phyloP scores from a whole-genome alignment of 371 early-diverging fungal species.

The Syncephalastrum racemosum region DNA sequence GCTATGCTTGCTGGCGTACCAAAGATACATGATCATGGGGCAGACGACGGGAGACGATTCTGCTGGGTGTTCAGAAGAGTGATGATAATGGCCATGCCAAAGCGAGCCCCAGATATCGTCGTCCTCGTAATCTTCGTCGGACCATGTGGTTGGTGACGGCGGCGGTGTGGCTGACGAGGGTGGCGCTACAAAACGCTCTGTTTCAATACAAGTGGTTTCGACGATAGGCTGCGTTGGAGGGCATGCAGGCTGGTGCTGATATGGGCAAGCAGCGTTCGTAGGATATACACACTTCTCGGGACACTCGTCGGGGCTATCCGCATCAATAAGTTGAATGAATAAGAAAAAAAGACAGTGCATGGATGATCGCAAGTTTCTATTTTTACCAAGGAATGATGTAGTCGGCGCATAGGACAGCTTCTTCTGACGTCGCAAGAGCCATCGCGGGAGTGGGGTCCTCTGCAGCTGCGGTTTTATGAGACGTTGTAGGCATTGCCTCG shows the following conservation, averaged over 20 bases:
- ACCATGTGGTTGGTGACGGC: background rate
- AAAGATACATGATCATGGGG: conserved; percentile 13
- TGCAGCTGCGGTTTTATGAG: background rate
- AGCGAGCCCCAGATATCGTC: background rate
- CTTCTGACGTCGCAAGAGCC: background rate
- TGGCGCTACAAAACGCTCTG: background rate
- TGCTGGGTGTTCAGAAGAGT: background rate
- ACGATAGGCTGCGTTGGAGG: conserved; percentile 3
- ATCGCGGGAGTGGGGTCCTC: background rate
- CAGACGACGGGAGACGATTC: background rate
- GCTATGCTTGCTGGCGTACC: conserved; percentile 5
- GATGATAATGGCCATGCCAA: background rate
- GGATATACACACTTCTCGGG: conserved; percentile 24
- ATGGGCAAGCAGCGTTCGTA: conserved; percentile 21
- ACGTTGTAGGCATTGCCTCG: conserved; percentile 1
- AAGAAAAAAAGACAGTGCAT: background rate
- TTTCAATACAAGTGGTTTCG: background rate
- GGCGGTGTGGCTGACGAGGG: background rate
- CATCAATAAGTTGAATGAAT: background rate
- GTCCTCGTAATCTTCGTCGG: background rate
- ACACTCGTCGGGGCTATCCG: conserved; percentile 27
- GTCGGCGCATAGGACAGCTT: conserved; percentile 10
- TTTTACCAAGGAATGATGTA: conserved; percentile 19
- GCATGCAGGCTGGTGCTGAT: conserved; percentile 16
- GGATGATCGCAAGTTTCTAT: background rate